Evolutionary conservation across 2,329 filamentous ascomycete genomes (phyloP).

Genomic region (Colletotrichum melonis): DNA sequence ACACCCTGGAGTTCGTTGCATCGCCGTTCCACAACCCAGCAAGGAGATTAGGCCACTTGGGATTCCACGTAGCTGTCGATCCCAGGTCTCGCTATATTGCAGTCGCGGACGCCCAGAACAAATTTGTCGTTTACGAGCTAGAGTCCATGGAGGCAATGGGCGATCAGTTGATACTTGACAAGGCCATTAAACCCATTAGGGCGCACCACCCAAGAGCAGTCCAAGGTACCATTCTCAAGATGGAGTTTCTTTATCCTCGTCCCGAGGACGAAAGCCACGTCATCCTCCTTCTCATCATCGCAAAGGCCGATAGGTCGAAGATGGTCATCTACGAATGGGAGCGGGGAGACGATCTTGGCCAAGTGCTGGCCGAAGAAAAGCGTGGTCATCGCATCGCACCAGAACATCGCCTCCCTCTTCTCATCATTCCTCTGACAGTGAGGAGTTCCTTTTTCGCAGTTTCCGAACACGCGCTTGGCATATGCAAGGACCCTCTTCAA

Average conservation of each 20-base stretch:
- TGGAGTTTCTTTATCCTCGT: constrained; percentile 85
- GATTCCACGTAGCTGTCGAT: constrained; percentile 79
- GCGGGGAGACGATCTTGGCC: constrained; percentile 57
- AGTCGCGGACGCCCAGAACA: constrained; percentile 75
- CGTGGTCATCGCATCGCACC: constrained; percentile 61
- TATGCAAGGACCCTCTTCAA: constrained; percentile 66
- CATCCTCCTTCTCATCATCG: constrained; percentile 77
- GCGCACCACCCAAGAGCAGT: constrained; percentile 57
- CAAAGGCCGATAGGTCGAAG: constrained; percentile 59
- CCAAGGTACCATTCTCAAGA: constrained; percentile 82
- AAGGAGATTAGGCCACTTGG: constrained; percentile 64
- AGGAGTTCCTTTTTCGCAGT: constrained; percentile 78
- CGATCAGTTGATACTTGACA: constrained; percentile 56
- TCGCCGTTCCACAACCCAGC: constrained; percentile 68
- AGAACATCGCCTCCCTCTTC: constrained; percentile 69
- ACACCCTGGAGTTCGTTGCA: constrained; percentile 69
- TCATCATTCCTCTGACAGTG: constrained; percentile 79
- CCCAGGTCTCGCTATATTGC: constrained; percentile 77
- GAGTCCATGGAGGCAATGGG: constrained; percentile 65
- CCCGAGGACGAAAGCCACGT: constrained; percentile 75
- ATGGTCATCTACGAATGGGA: constrained; percentile 73
- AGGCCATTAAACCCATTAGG: constrained; percentile 70
- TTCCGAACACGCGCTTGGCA: constrained; percentile 67
- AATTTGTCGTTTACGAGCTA: constrained; percentile 79
- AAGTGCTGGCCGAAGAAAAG: constrained; percentile 58